These are phyloP conservation scores for Kluyveromyces sp. DNA, from an alignment of 1,139 yeast genomes.

Conservation along the genomic window DNA sequence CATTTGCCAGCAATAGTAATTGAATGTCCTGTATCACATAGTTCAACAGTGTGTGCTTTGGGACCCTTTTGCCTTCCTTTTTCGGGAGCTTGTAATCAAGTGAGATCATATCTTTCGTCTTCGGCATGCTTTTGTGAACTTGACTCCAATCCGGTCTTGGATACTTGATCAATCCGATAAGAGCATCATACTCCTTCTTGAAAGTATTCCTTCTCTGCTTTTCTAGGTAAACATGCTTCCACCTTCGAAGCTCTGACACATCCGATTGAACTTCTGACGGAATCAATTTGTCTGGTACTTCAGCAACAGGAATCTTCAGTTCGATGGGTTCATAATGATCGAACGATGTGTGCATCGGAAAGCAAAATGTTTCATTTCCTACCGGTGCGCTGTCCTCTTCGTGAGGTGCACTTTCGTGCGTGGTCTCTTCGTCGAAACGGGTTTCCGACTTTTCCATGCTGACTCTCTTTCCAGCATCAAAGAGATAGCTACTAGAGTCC, in stretches of 20 bases:
- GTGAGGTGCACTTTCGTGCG: background rate
- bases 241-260: constrained; percentile 22
- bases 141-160: constrained; percentile 14
- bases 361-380: no score
- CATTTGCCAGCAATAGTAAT: constrained; percentile 24
- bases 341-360: background rate
- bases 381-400: constrained; percentile 1
- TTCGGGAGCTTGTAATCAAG: constrained; percentile 7
- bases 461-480: background rate
- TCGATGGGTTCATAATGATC: constrained; percentile 9
- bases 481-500: background rate
- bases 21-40: constrained; percentile 29
- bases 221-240: constrained; percentile 32
- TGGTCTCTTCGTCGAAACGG: background rate
- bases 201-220: constrained; percentile 29
- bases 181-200: constrained; percentile 26
- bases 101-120: constrained; percentile 2
- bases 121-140: constrained; percentile 2
- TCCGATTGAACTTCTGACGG: constrained; percentile 21
- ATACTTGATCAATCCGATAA: constrained; percentile 18
- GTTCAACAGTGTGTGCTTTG: constrained; percentile 26
- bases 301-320: constrained; percentile 24
- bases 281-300: constrained; percentile 19
- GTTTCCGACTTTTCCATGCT: background rate
- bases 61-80: constrained; percentile 22